These are phyloP conservation scores for Senecio squalidus DNA, from an alignment of 140 eudicot genomes.

Conservation along the genomic window DNA sequence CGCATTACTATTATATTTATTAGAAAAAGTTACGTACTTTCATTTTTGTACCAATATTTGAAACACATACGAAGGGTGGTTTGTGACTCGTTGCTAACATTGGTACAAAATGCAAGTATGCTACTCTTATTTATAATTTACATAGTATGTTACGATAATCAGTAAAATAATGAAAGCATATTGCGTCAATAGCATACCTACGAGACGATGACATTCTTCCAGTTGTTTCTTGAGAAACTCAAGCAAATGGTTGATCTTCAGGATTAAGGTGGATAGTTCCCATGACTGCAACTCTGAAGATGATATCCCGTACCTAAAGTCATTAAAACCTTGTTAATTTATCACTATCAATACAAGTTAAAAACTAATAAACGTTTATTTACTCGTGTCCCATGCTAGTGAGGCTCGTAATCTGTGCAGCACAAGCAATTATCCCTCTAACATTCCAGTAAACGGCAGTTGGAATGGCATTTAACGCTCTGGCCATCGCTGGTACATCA, in stretches of 20 bases:
- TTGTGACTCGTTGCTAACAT: too few species aligned
- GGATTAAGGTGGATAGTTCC: slow-evolving; percentile 60
- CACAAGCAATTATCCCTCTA: slow-evolving; percentile 57
- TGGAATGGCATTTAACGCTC: slow-evolving; percentile 41
- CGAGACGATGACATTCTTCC: slow-evolving; percentile 38
- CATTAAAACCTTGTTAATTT: neutral
- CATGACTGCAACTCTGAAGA: slow-evolving; percentile 50
- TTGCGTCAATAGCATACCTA: slow-evolving; percentile 34
- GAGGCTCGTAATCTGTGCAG: slow-evolving; percentile 58
- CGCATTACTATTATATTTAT: too few species aligned
- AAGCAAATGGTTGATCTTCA: slow-evolving; percentile 47
- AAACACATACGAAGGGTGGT: too few species aligned
- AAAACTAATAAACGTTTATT: neutral
- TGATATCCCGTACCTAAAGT: slow-evolving; percentile 43
- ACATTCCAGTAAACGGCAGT: slow-evolving; percentile 75
- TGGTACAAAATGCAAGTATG: too few species aligned
- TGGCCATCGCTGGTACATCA: slow-evolving; percentile 44
- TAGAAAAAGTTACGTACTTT: too few species aligned
- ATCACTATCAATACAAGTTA: neutral
- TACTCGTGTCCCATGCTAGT: slow-evolving; percentile 81
- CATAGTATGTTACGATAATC: neutral
- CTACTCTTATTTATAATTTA: too few species aligned
- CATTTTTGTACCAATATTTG: too few species aligned
- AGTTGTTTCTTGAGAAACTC: slow-evolving; percentile 51
- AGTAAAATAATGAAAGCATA: neutral